Conservation (phyloP, 768 basidiomycete species). For the Myochromella boudieri region DNA sequence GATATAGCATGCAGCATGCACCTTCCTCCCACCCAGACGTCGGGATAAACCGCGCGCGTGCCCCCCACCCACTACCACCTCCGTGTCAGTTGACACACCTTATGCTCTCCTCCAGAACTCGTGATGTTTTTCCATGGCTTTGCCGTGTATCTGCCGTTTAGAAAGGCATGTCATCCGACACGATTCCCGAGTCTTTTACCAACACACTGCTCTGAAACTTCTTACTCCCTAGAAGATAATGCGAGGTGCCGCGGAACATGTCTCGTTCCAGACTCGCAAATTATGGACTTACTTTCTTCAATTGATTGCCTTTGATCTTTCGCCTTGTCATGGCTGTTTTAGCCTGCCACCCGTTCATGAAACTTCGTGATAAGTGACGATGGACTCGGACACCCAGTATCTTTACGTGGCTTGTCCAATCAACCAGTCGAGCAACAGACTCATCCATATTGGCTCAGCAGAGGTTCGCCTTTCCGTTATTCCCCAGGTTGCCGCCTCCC, state of each 20-base stretch:
- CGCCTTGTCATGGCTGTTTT: neutral
- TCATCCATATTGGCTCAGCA: neutral
- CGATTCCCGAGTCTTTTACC: neutral
- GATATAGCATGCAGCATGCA: constrained; percentile 3
- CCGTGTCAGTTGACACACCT: constrained; percentile 1
- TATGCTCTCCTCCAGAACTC: constrained; percentile 1
- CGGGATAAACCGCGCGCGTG: constrained; percentile 2
- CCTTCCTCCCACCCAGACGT: neutral
- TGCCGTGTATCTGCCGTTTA: neutral
- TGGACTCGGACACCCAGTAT: neutral
- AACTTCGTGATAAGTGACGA: neutral
- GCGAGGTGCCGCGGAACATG: neutral
- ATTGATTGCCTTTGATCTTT: neutral
- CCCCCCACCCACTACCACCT: neutral
- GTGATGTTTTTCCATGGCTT: neutral
- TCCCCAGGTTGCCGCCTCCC: neutral
- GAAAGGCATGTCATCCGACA: neutral
- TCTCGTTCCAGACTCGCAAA: neutral
- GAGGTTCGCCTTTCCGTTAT: neutral
- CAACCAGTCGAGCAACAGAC: too few relatives aligned
- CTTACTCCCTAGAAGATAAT: neutral
- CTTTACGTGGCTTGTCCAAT: neutral
- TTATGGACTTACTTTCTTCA: neutral
- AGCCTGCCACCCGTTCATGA: neutral
- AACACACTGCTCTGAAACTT: neutral